A percentile compares a stretch with the other conserved stretches of the same genome.
Conservation (phyloP, 176 grass and related monocot species). For the Rhynchospora breviuscula region DNA sequence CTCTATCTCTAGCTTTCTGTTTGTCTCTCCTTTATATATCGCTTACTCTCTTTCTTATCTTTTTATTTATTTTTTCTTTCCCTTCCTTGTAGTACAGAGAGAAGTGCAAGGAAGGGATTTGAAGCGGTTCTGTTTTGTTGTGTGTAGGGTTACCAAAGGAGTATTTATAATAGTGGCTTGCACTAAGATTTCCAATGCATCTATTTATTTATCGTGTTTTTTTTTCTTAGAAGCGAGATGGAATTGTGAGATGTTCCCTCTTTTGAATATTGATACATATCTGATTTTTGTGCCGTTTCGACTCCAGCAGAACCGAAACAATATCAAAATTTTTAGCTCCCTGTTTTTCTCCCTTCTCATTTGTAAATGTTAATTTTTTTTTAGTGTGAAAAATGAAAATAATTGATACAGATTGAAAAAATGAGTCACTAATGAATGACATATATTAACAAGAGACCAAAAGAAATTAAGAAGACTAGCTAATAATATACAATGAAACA, state of each 20-base stretch:
- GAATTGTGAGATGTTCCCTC: background rate
- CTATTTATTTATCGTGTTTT: background rate
- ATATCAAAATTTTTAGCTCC: no score
- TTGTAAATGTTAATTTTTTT: no score
- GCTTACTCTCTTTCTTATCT: background rate
- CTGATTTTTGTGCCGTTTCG: background rate
- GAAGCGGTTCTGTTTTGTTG: background rate
- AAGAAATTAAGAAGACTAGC: no score
- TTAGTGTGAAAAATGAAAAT: no score
- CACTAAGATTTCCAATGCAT: background rate
- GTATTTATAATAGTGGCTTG: background rate
- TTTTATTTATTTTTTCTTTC: background rate
- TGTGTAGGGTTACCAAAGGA: background rate
- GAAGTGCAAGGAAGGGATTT: background rate
- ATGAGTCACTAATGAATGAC: background rate
- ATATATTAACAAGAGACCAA: no score
- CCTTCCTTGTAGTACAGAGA: background rate
- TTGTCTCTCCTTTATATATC: background rate
- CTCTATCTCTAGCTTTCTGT: no score
- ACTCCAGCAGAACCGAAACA: no score
- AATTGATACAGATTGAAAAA: background rate
- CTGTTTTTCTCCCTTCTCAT: no score
- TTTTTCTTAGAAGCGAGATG: background rate
- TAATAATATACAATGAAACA: no score
- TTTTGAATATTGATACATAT: background rate